Percentiles rank a stretch among this genome's conserved stretches.
phyloP scores from a whole-genome alignment of 441 rosid genomes.

The Euphorbia schlechtendalii region DNA sequence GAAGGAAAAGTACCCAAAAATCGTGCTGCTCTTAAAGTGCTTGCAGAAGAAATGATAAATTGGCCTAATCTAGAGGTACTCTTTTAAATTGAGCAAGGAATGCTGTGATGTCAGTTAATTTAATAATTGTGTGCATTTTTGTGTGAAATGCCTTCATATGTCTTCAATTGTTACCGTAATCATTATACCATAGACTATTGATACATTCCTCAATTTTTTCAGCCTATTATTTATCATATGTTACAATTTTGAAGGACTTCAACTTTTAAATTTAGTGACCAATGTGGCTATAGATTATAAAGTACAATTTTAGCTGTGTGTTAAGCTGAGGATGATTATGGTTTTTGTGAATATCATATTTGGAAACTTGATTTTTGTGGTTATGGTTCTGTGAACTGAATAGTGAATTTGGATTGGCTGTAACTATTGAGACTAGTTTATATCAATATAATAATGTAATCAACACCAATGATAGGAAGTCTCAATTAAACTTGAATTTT shows the following conservation, averaged over 20 bases:
- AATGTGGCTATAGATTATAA: no score
- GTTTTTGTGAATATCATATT: background rate
- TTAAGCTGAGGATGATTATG: background rate
- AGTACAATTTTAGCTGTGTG: background rate
- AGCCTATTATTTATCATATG: no score
- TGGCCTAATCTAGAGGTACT: conserved; percentile 97
- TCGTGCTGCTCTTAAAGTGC: conserved; percentile 58
- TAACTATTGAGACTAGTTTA: background rate
- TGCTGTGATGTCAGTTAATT: background rate
- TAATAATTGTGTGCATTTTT: background rate
- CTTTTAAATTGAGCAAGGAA: background rate
- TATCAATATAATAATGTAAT: no score
- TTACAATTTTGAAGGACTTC: no score
- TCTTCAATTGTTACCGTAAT: background rate
- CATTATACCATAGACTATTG: background rate
- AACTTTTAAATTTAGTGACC: no score
- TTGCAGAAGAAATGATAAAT: conserved; percentile 71
- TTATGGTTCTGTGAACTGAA: no score
- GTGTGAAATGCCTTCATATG: no score
- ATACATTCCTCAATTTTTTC: no score
- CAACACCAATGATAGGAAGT: background rate
- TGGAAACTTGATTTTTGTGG: no score
- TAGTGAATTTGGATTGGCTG: background rate
- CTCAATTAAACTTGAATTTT: background rate
- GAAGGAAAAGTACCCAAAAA: conserved; percentile 73